These are phyloP conservation scores for Powellomyces hirtus DNA, from an alignment of 192 early-diverging fungal species.

Conservation along the genomic window DNA sequence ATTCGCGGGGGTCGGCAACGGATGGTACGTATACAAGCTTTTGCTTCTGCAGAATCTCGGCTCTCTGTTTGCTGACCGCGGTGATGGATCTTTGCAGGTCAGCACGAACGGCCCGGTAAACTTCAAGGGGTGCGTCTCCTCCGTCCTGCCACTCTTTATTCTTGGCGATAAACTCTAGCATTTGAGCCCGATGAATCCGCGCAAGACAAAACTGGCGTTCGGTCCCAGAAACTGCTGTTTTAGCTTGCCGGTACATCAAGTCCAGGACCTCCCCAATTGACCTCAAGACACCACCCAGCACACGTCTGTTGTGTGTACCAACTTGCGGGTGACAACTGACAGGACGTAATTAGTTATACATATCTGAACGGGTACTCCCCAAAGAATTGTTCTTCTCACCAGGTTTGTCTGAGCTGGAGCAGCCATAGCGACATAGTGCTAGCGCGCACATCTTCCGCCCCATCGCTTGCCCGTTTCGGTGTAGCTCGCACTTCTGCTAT, in stretches of 20 bases:
- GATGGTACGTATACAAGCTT: not conserved
- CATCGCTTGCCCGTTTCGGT: slow-evolving; percentile 15
- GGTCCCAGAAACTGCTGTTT: slow-evolving; percentile 28
- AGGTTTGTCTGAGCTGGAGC: slow-evolving; percentile 45
- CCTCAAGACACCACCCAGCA: slow-evolving; percentile 45
- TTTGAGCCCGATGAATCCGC: slow-evolving; percentile 20
- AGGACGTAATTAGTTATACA: not conserved
- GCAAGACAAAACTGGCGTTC: slow-evolving; percentile 15
- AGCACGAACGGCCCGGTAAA: not conserved
- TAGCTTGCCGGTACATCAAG: slow-evolving; percentile 42
- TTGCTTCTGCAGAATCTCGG: not conserved
- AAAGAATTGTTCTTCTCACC: slow-evolving; percentile 10
- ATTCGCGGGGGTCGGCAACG: not conserved
- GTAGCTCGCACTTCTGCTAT: slow-evolving; percentile 31
- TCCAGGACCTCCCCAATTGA: slow-evolving; percentile 57
- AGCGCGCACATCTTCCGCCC: slow-evolving; percentile 8
- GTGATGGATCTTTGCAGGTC: not conserved
- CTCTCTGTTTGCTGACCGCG: not conserved
- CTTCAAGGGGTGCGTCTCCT: not conserved
- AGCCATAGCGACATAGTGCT: slow-evolving; percentile 46
- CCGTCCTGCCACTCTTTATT: not conserved
- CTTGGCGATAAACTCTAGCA: slow-evolving; percentile 24
- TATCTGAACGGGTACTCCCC: no score
- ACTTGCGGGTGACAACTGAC: slow-evolving; percentile 58
- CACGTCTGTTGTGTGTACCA: slow-evolving; percentile 42